A percentile compares a stretch with the other conserved stretches of the same genome.
phyloP scores from a whole-genome alignment of 2,329 filamentous ascomycete genomes.

The Xylariaceae sp. region DNA sequence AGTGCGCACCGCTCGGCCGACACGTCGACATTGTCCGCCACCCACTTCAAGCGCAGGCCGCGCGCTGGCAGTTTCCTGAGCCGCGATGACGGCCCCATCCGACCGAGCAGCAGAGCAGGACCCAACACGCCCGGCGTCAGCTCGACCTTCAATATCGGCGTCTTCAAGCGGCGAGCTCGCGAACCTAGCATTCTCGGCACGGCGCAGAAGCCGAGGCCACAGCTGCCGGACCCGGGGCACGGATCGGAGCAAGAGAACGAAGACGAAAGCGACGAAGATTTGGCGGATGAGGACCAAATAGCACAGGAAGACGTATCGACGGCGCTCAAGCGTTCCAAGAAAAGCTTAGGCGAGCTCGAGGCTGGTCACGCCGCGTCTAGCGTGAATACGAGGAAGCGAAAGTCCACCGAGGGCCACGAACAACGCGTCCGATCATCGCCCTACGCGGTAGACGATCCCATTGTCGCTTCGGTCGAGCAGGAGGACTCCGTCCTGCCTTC shows the following conservation, averaged over 20 bases:
- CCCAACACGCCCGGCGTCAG: constrained; percentile 24
- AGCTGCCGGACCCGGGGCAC: constrained; percentile 22
- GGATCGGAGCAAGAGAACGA: constrained; percentile 29
- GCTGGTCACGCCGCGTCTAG: constrained; percentile 22
- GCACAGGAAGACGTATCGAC: constrained; percentile 62
- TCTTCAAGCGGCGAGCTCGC: constrained; percentile 48
- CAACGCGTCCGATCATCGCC: constrained; percentile 28
- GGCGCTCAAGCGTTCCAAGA: constrained; percentile 46
- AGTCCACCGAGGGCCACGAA: constrained; percentile 40
- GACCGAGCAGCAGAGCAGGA: constrained; percentile 26
- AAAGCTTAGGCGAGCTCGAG: constrained; percentile 20
- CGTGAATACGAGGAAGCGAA: constrained; percentile 44
- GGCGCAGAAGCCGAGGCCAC: constrained; percentile 33
- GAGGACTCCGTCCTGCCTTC: constrained; percentile 17
- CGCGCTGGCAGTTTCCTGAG: constrained; percentile 26
- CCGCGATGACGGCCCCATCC: constrained; percentile 24
- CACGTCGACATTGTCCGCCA: constrained; percentile 23
- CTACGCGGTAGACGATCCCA: constrained; percentile 18
- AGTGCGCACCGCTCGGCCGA: constrained; percentile 24
- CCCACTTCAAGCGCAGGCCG: constrained; percentile 24
- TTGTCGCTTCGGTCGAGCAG: constrained; percentile 16
- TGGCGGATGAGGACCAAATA: constrained; percentile 42
- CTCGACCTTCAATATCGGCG: constrained; percentile 43
- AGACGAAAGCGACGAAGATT: constrained; percentile 33
- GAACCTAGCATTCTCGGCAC: constrained; percentile 56